Conservation (phyloP, 1,139 yeast genomes). For the Saccharomyces pastorianus region DNA sequence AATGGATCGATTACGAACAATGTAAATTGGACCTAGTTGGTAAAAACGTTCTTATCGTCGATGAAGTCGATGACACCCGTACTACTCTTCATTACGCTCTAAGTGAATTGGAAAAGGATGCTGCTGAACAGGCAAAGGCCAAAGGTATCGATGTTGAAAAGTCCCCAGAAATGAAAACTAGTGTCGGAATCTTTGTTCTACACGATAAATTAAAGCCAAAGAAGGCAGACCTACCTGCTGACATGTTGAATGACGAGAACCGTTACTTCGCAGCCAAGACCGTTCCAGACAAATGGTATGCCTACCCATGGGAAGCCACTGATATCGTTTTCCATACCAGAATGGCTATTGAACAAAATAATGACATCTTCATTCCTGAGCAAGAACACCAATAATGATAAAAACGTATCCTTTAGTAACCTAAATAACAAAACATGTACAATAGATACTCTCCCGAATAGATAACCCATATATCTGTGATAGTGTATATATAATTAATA, state of each 20-base stretch:
- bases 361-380: slow-evolving; percentile 34
- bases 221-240: slow-evolving; percentile 57
- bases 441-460: background rate
- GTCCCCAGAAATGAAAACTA: slow-evolving; percentile 45
- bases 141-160: slow-evolving; percentile 35
- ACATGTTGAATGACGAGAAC: slow-evolving; percentile 35
- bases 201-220: slow-evolving; percentile 90
- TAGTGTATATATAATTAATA: background rate
- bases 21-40: slow-evolving; percentile 45
- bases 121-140: slow-evolving; percentile 41
- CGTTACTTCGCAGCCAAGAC: slow-evolving; percentile 87
- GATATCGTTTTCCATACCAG: slow-evolving; percentile 85
- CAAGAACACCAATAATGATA: background rate
- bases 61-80: slow-evolving; percentile 63
- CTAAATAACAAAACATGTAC: background rate
- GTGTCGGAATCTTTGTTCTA: slow-evolving; percentile 80
- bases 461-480: background rate
- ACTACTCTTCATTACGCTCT: slow-evolving; percentile 58
- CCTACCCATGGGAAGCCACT: slow-evolving; percentile 93
- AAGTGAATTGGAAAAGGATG: slow-evolving; percentile 50
- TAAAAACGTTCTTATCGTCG: slow-evolving; percentile 55
- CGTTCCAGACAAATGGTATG: slow-evolving; percentile 92
- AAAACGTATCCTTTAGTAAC: background rate
- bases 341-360: slow-evolving; percentile 73
- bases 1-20: slow-evolving; percentile 59